A percentile compares a stretch with the other conserved stretches of the same genome.
Evolutionary conservation across 164 flowering plant species (phyloP).

Genomic region (Nymphaea thermarum): DNA sequence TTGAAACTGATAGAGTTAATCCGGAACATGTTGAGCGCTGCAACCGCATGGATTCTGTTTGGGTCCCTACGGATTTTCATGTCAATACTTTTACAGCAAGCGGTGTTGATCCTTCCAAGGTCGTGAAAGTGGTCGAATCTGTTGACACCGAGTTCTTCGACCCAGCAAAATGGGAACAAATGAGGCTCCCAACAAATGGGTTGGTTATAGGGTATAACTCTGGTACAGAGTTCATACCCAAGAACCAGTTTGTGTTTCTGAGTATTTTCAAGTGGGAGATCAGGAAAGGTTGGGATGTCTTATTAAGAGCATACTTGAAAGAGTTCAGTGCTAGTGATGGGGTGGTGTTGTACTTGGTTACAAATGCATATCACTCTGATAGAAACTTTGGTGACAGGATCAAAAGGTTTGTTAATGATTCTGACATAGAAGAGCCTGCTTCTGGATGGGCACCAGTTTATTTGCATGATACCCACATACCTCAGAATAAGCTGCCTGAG

Average conservation of each 20-base stretch:
- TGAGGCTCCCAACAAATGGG: conserved; percentile 24
- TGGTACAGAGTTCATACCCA: neutral
- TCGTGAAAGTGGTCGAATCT: conserved; percentile 60
- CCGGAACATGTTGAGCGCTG: conserved; percentile 43
- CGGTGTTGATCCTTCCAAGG: conserved; percentile 61
- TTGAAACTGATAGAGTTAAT: conserved; percentile 63
- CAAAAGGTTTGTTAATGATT: conserved; percentile 35
- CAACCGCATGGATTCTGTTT: conserved; percentile 53
- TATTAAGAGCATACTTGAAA: conserved; percentile 49
- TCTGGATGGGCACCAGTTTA: conserved; percentile 49
- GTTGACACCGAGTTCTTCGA: conserved; percentile 59
- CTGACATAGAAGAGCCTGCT: conserved; percentile 30
- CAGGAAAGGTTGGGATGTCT: conserved; percentile 80
- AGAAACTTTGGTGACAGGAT: conserved; percentile 46
- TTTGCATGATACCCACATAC: conserved; percentile 48
- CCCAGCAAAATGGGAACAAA: conserved; percentile 36
- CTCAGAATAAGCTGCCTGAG: conserved; percentile 55
- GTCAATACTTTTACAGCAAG: conserved; percentile 40
- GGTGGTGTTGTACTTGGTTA: conserved; percentile 44
- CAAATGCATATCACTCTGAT: conserved; percentile 57
- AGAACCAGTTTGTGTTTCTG: conserved; percentile 41
- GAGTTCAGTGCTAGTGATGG: conserved; percentile 45
- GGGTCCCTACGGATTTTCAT: conserved; percentile 86
- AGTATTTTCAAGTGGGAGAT: conserved; percentile 80
- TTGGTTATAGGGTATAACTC: conserved; percentile 27